Conservation (phyloP, 106 monocot genomes). For the Agapanthus africanus region DNA sequence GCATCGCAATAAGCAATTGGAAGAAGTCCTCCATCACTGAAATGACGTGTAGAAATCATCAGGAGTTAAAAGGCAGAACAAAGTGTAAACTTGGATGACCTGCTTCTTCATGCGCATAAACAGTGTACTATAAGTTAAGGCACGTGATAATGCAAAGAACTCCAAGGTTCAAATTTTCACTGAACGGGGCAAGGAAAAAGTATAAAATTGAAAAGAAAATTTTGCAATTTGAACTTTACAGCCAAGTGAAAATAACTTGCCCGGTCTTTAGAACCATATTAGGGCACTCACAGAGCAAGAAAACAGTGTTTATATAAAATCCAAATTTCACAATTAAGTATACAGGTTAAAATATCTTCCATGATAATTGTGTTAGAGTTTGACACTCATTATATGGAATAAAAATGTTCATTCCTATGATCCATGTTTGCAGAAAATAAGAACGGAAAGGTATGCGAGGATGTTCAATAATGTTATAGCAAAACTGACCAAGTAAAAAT, state of each 20-base stretch:
- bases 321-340: background rate
- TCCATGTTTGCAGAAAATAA: background rate
- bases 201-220: background rate
- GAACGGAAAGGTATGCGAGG: background rate
- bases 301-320: background rate
- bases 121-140: background rate
- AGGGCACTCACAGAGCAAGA: background rate
- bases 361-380: background rate
- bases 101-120: background rate
- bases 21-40: slow-evolving; percentile 56
- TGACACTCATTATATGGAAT: background rate
- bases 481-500: background rate
- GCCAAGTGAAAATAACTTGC: background rate
- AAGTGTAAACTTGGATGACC: background rate
- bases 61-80: background rate
- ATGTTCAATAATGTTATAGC: background rate
- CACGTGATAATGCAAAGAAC: background rate
- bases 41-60: slow-evolving; percentile 13
- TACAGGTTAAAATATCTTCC: background rate
- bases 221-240: background rate
- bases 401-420: background rate
- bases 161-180: too few species aligned
- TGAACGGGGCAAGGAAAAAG: too few species aligned
- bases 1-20: slow-evolving; percentile 79
- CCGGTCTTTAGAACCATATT: too few species aligned